Percentiles rank a stretch among this genome's conserved stretches.
phyloP scores from a whole-genome alignment of 306 rosid species.

The Herpetospermum pedunculosum region DNA sequence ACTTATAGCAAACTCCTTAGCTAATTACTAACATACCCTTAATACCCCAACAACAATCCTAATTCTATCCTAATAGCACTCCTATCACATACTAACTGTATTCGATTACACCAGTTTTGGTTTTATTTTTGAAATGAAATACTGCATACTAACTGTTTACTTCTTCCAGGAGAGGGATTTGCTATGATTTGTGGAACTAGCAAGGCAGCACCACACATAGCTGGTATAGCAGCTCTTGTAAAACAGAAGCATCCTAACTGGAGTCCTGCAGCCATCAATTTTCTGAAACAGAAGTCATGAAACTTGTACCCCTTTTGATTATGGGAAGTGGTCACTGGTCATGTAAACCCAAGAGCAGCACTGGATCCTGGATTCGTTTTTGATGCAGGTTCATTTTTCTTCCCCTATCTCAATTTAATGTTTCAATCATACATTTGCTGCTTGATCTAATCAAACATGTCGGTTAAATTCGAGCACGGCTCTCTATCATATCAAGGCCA shows the following conservation, averaged over 20 bases:
- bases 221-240: constrained; percentile 95
- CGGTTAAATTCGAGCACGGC: neutral
- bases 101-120: neutral
- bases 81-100: neutral
- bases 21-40: no score
- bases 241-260: constrained; percentile 96
- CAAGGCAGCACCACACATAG: constrained; percentile 99
- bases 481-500: neutral
- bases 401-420: neutral
- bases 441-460: neutral
- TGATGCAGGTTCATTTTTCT: constrained; percentile 56
- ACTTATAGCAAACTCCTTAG: neutral
- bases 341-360: constrained; percentile 92
- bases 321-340: constrained; percentile 98
- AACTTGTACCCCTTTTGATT: constrained; percentile 79
- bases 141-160: constrained; percentile 5
- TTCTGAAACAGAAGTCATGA: constrained; percentile 74
- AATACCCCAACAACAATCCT: no score
- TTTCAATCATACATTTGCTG: neutral
- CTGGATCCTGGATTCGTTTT: constrained; percentile 95
- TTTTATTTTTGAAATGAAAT: neutral
- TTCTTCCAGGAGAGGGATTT: constrained; percentile 73
- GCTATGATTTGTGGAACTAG: constrained; percentile 99
- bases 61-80: neutral
- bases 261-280: constrained; percentile 98